Conservation (phyloP, 2,329 filamentous ascomycete species). For the Pseudopyricularia javanii region DNA sequence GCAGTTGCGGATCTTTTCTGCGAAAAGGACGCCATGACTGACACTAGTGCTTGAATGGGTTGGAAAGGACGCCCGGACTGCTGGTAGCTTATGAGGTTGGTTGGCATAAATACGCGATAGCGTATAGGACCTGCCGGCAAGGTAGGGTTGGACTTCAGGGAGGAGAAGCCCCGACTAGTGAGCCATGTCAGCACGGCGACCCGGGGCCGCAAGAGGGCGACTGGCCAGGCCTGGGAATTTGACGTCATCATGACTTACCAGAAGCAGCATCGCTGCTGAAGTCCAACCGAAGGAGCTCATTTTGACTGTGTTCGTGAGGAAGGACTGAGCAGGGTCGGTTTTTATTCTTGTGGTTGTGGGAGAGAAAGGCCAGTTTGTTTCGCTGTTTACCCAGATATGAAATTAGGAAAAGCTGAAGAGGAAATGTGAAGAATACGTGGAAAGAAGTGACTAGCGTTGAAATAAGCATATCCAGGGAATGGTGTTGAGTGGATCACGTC, state of each 20-base stretch:
- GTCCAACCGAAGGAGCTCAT: background rate
- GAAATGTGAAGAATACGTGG: too few species aligned
- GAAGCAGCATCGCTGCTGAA: background rate
- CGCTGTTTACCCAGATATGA: too few species aligned
- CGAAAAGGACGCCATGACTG: conserved; percentile 17
- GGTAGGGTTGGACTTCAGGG: background rate
- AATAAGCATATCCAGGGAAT: too few species aligned
- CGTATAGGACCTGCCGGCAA: background rate
- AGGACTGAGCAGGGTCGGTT: too few species aligned
- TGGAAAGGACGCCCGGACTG: background rate
- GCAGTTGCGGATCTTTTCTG: conserved; percentile 23
- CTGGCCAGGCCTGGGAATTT: background rate
- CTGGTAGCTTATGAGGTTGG: background rate
- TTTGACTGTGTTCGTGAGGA: background rate
- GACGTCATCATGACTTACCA: background rate
- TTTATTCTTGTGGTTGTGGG: too few species aligned
- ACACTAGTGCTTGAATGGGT: background rate
- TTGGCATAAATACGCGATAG: background rate
- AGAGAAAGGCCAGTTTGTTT: too few species aligned
- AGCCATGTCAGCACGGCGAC: background rate
- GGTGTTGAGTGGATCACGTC: too few species aligned
- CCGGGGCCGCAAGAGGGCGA: background rate
- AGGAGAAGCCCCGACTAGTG: background rate
- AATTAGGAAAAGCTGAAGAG: too few species aligned
- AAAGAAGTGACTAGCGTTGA: too few species aligned